Evolutionary conservation across 768 basidiomycete species (phyloP).

Genomic region (Calocybe cyanea): DNA sequence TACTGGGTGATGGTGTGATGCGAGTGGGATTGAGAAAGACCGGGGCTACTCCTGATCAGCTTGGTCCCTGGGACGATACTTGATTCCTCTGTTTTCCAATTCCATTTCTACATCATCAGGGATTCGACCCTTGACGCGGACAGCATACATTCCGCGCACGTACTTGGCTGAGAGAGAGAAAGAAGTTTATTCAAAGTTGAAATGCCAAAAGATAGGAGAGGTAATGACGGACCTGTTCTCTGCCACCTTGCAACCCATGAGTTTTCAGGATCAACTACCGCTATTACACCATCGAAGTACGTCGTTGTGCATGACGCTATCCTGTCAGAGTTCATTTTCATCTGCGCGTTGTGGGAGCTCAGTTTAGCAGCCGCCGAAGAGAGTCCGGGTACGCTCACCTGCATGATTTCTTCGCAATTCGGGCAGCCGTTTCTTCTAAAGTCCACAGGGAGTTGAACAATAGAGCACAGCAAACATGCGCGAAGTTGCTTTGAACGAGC

Average conservation of each 20-base stretch:
- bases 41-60: conserved; percentile 58
- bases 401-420: conserved; percentile 94
- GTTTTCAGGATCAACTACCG: conserved; percentile 77
- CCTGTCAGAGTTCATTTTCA: conserved; percentile 83
- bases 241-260: conserved; percentile 99
- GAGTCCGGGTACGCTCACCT: conserved; percentile 45
- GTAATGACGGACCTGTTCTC: conserved; percentile 65
- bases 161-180: conserved; percentile 65
- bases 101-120: conserved; percentile 85
- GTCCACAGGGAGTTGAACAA: conserved; percentile 79
- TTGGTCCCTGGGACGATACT: conserved; percentile 83
- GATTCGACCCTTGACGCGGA: conserved; percentile 79
- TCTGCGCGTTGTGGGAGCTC: conserved; percentile 39
- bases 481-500: conserved; percentile 73
- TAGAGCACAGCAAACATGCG: conserved; percentile 91
- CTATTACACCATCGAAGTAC: conserved; percentile 89
- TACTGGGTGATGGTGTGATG: not conserved
- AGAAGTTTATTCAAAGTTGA: conserved; percentile 2
- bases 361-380: not conserved
- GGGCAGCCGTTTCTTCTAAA: conserved; percentile 89
- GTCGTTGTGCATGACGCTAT: conserved; percentile 86
- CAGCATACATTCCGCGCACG: conserved; percentile 89
- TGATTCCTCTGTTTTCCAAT: conserved; percentile 71
- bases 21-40: not conserved
- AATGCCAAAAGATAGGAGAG: no score